Evolutionary conservation across 768 basidiomycete species (phyloP).

Genomic region (Heimioporus sp.): DNA sequence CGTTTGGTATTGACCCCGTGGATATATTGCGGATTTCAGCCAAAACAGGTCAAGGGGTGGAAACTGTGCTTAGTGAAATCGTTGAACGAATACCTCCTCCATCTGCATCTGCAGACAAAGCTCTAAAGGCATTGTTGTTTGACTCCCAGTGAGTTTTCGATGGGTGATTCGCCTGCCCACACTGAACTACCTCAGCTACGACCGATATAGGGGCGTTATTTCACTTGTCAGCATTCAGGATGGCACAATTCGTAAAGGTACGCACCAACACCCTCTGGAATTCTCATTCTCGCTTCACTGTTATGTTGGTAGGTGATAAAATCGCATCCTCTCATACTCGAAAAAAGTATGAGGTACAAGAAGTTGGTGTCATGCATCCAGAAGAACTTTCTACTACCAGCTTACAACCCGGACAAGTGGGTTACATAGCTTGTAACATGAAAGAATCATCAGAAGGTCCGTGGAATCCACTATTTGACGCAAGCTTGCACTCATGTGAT

Average conservation of each 20-base stretch:
- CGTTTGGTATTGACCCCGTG: slow-evolving; percentile 74
- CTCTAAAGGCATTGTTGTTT: slow-evolving; percentile 84
- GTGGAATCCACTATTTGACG: not conserved
- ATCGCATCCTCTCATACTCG: slow-evolving; percentile 81
- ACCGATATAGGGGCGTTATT: slow-evolving; percentile 94
- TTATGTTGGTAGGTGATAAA: slow-evolving; percentile 67
- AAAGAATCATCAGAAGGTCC: slow-evolving; percentile 92
- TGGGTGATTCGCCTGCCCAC: not conserved
- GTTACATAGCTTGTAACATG: slow-evolving; percentile 94
- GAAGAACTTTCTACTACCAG: slow-evolving; percentile 74
- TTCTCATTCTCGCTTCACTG: not conserved
- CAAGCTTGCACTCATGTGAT: slow-evolving; percentile 1
- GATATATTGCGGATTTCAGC: slow-evolving; percentile 85
- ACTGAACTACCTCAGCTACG: slow-evolving; percentile 58
- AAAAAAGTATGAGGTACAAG: slow-evolving; percentile 86
- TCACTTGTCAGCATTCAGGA: slow-evolving; percentile 81
- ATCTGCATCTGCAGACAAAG: slow-evolving; percentile 44
- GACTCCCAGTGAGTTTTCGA: slow-evolving; percentile 74
- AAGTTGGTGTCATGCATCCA: slow-evolving; percentile 88
- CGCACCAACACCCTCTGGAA: not conserved
- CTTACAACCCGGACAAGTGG: slow-evolving; percentile 78
- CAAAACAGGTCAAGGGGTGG: slow-evolving; percentile 87
- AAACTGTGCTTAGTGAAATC: slow-evolving; percentile 74
- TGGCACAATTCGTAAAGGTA: slow-evolving; percentile 82
- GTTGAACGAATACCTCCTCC: slow-evolving; percentile 86